Evolutionary conservation across 2,329 filamentous ascomycete genomes (phyloP).

Genomic region (Zasmidium cellare): DNA sequence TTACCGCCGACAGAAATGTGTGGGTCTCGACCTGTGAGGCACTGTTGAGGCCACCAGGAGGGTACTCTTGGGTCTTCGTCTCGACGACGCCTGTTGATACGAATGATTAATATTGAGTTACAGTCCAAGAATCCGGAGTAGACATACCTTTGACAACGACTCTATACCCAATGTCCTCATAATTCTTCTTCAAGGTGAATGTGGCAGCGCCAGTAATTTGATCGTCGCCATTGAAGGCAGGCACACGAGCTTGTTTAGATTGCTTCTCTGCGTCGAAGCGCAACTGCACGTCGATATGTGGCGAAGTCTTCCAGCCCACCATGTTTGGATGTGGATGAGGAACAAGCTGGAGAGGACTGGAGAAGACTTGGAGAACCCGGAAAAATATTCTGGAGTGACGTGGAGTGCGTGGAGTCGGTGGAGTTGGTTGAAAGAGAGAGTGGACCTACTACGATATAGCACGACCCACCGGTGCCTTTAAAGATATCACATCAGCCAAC

Average conservation of each 20-base stretch:
- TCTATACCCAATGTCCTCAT: conserved; percentile 10
- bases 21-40: conserved; percentile 9
- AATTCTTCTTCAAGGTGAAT: conserved; percentile 11
- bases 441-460: background rate
- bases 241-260: background rate
- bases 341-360: background rate
- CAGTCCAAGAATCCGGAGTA: background rate
- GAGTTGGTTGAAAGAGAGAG: background rate
- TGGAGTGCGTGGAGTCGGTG: background rate
- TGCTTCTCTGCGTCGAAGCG: background rate
- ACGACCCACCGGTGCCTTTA: background rate
- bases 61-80: conserved; percentile 10
- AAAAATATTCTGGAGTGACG: background rate
- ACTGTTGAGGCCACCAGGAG: conserved; percentile 8
- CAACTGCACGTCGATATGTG: background rate
- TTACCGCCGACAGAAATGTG: conserved; percentile 12
- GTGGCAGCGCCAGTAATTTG: conserved; percentile 12
- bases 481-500: background rate
- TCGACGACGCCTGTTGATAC: conserved; percentile 2
- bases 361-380: background rate
- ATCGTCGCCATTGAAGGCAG: conserved; percentile 8
- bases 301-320: background rate
- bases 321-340: background rate
- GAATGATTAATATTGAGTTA: background rate
- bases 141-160: conserved; percentile 11